Conservation (phyloP, 2,329 filamentous ascomycete species). For the Lachnellula subtilissima region DNA sequence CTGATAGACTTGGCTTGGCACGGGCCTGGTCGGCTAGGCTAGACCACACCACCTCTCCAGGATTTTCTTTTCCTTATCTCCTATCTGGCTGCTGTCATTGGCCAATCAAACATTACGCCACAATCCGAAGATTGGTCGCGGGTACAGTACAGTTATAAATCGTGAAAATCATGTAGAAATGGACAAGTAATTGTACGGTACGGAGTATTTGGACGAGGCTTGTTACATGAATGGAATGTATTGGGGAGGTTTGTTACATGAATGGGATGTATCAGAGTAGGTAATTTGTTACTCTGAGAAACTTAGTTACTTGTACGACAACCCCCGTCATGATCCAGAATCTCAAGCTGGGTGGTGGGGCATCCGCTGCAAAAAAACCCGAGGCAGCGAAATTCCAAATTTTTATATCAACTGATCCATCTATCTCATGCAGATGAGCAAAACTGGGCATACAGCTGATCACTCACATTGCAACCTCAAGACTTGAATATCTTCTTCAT, state of each 20-base stretch:
- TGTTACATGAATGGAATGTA: too few species aligned
- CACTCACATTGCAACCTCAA: background rate
- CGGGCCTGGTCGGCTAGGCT: too few species aligned
- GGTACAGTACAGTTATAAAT: too few species aligned
- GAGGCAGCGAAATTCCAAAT: background rate
- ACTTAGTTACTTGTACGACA: too few species aligned
- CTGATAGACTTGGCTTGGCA: background rate
- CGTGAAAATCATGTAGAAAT: background rate
- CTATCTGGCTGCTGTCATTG: too few species aligned
- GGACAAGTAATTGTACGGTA: too few species aligned
- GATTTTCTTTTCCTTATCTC: too few species aligned
- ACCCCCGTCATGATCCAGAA: background rate
- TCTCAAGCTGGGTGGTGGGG: background rate
- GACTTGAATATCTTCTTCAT: background rate
- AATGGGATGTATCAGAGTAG: too few species aligned
- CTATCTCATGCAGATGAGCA: background rate
- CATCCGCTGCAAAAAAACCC: background rate
- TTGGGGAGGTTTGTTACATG: too few species aligned
- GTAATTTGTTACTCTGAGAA: too few species aligned
- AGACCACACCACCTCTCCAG: too few species aligned
- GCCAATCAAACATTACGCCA: background rate
- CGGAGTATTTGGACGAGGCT: too few species aligned
- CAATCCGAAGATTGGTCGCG: background rate
- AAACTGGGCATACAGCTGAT: background rate
- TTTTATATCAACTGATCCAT: conserved; percentile 1